These are phyloP conservation scores for Xylariaceae sp. DNA, from an alignment of 2,329 filamentous ascomycete genomes.

Conservation along the genomic window DNA sequence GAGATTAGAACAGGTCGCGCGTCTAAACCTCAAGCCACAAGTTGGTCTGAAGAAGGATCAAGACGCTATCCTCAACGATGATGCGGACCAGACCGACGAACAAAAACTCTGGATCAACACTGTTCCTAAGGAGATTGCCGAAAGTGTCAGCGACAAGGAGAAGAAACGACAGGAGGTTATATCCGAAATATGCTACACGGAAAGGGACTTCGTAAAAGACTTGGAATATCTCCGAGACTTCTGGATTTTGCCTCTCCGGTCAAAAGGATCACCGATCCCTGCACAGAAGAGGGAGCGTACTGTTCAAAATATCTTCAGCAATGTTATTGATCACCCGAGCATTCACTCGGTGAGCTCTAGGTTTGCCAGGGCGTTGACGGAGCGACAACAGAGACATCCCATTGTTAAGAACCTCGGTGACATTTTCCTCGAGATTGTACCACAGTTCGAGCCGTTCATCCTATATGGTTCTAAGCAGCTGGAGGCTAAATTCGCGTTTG, in stretches of 20 bases:
- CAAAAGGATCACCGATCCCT: slow-evolving; percentile 79
- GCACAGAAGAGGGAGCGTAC: slow-evolving; percentile 82
- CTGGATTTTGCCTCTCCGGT: slow-evolving; percentile 90
- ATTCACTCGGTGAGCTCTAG: slow-evolving; percentile 87
- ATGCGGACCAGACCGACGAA: slow-evolving; percentile 78
- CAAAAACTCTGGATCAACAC: slow-evolving; percentile 99
- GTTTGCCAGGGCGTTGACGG: slow-evolving; percentile 81
- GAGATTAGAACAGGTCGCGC: slow-evolving; percentile 87
- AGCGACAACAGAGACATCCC: slow-evolving; percentile 82
- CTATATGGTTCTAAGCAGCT: slow-evolving; percentile 92
- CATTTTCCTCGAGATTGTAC: slow-evolving; percentile 87
- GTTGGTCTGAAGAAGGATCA: slow-evolving; percentile 70
- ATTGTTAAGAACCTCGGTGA: slow-evolving; percentile 89
- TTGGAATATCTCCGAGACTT: slow-evolving; percentile 96
- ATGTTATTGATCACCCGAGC: slow-evolving; percentile 75
- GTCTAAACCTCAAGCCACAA: slow-evolving; percentile 87
- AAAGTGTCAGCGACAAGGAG: slow-evolving; percentile 81
- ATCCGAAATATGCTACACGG: slow-evolving; percentile 97
- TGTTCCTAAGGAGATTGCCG: slow-evolving; percentile 88
- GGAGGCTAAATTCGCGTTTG: slow-evolving; percentile 96
- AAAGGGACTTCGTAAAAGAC: slow-evolving; percentile 98
- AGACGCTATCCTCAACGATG: slow-evolving; percentile 59
- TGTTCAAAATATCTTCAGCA: slow-evolving; percentile 90
- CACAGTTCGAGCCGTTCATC: slow-evolving; percentile 93
- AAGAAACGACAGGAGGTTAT: slow-evolving; percentile 98